Base-by-base conservation (phyloP, 352 stramenopile genomes). In the Phytophthora rubi region DNA sequence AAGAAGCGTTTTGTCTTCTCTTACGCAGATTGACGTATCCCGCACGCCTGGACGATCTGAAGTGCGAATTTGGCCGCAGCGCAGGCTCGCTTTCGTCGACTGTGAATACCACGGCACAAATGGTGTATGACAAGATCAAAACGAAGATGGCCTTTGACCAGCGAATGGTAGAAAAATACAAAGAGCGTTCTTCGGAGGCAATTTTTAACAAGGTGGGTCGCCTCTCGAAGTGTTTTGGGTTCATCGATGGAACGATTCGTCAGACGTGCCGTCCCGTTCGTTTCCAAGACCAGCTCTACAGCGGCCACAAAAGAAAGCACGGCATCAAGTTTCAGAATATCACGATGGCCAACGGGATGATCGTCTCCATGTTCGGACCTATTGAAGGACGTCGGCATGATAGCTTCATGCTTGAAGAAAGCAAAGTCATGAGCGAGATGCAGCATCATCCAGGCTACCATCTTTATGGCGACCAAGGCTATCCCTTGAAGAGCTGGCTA, bases 291-390 rank as follows among this genome's bases (percentile, higher is more conserved):
- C 61, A 68, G 39, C 39, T 30, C 1, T 68, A 62, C 42, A 61
- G 61, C 32, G 61, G 42, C 4, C 26, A 68, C 53, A 68, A 61
- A 12, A 60, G 56, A 12, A 57, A 51, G 15, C 61, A 68, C 18
- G 0, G 42, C 0, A 61, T 68, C 15, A 68, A 68, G 26, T 62
- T 61, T 15, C 42, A 68, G 10, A 68, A 30, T 21, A 51, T 68
- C 26, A 53, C 53, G 1, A 56, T 58, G 16, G 48, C 59, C 2
- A 65, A 65, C 15, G 59, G 59, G 2, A 15, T 65, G 1, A 21
- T 59, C 30, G 16, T 18, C 48, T 65, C 8, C 18, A 52, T 45
- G 6, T 39, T 12, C 33, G 48, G 48, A 4, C 23, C 59, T 7
- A 10, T 65, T 6, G 33, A 65, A 58, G 48, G 48, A 15, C 33